Evolutionary conservation across 352 stramenopile species (phyloP).

Genomic region (Pelagophyceae sp.): DNA sequence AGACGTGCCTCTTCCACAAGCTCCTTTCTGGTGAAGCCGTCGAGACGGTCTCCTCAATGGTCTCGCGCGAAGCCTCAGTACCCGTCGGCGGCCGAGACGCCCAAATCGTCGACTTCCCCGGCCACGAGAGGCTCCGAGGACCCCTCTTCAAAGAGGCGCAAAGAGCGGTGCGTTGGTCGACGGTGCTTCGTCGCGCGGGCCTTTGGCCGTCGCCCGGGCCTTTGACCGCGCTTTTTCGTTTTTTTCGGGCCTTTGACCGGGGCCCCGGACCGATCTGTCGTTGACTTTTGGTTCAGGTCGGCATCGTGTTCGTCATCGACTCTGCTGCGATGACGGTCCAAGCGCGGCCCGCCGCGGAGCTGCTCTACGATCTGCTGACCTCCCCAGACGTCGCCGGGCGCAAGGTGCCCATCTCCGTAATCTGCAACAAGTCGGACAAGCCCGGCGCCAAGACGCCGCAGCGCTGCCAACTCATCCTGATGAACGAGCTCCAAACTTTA

Average conservation of each 20-base stretch:
- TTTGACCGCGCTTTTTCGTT: no score
- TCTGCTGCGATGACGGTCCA: conserved; percentile 38
- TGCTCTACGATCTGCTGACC: conserved; percentile 70
- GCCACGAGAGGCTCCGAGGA: conserved; percentile 63
- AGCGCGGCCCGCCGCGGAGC: conserved; percentile 36
- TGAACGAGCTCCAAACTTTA: not conserved
- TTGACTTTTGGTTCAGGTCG: no score
- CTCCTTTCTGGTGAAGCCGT: conserved; percentile 55
- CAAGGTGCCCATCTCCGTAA: conserved; percentile 56
- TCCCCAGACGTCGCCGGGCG: conserved; percentile 67
- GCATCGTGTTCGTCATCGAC: conserved; percentile 65
- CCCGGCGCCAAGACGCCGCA: conserved; percentile 43
- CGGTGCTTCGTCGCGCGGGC: no score
- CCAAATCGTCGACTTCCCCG: conserved; percentile 59
- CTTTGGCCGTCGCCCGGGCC: no score
- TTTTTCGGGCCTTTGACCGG: no score
- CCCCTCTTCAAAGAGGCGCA: no score
- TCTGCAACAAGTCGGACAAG: conserved; percentile 68
- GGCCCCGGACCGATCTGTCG: no score
- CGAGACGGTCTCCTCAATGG: conserved; percentile 70
- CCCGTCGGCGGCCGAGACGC: conserved; percentile 30
- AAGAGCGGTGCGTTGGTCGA: no score
- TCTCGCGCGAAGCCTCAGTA: conserved; percentile 58
- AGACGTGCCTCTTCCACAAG: conserved; percentile 67
- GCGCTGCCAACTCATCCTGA: conserved; percentile 35